phyloP scores from a whole-genome alignment of 108 stramenopile species.

The Cylindrotheca fusiformis region DNA sequence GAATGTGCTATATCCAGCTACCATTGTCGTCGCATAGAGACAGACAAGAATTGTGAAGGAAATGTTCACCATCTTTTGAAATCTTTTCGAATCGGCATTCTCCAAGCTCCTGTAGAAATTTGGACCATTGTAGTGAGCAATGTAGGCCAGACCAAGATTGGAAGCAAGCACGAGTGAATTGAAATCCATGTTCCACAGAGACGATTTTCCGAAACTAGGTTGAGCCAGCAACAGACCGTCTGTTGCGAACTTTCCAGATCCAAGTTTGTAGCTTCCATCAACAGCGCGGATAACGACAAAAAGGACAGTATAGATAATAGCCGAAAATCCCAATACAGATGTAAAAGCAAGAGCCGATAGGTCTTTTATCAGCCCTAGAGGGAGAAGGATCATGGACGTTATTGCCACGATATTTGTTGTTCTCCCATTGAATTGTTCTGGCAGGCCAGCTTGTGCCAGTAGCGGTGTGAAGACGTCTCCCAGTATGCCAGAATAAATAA shows the following conservation, averaged over 20 bases:
- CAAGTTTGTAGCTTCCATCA: slow-evolving; percentile 48
- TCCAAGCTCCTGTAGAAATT: slow-evolving; percentile 37
- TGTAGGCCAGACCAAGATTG: slow-evolving; percentile 47
- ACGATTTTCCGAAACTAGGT: slow-evolving; percentile 34
- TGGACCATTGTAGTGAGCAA: slow-evolving; percentile 67
- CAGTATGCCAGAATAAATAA: slow-evolving; percentile 55
- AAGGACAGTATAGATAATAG: slow-evolving; percentile 53
- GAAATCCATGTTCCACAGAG: slow-evolving; percentile 46
- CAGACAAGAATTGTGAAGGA: slow-evolving; percentile 33
- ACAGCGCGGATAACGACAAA: slow-evolving; percentile 42
- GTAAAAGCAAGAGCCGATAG: slow-evolving; percentile 56
- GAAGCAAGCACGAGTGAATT: slow-evolving; percentile 46
- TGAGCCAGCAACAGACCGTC: slow-evolving; percentile 20
- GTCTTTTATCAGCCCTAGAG: slow-evolving; percentile 46
- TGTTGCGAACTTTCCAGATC: slow-evolving; percentile 36
- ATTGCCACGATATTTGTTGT: slow-evolving; percentile 43
- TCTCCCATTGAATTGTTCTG: slow-evolving; percentile 31
- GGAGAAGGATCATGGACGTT: slow-evolving; percentile 28
- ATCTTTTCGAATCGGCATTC: slow-evolving; percentile 28
- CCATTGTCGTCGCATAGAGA: slow-evolving; percentile 47
- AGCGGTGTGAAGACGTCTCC: slow-evolving; percentile 57
- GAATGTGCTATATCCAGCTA: slow-evolving; percentile 53
- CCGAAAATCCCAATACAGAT: slow-evolving; percentile 46
- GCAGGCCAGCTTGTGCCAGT: slow-evolving; percentile 34
- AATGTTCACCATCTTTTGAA: slow-evolving; percentile 35